These are phyloP conservation scores for Colletotrichum zoysiae DNA, from an alignment of 2,329 filamentous ascomycete species.

Conservation along the genomic window DNA sequence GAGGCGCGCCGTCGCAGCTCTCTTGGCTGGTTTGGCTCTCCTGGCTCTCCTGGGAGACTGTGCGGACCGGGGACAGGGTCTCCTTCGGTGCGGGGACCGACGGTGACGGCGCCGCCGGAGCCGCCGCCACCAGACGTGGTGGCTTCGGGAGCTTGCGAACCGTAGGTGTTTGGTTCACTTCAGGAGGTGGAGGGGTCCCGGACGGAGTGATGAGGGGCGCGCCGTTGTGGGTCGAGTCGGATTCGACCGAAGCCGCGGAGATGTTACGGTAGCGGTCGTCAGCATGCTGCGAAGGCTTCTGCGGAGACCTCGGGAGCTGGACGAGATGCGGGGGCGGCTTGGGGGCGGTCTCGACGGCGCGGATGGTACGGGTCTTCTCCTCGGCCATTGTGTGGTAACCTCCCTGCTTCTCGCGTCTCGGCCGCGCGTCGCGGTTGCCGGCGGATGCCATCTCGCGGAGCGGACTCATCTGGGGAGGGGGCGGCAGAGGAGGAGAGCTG, in stretches of 20 bases:
- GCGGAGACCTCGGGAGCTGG: conserved; percentile 48
- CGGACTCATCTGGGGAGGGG: conserved; percentile 63
- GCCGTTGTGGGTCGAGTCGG: conserved; percentile 46
- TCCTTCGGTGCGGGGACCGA: conserved; percentile 1
- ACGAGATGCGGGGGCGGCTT: conserved; percentile 52
- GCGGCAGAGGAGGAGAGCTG: conserved; percentile 62
- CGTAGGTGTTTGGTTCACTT: conserved; percentile 26
- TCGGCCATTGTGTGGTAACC: conserved; percentile 62
- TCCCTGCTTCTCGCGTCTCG: conserved; percentile 50
- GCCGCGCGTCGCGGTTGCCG: conserved; percentile 56
- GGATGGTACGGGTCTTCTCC: conserved; percentile 61
- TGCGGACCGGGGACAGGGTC: conserved; percentile 19
- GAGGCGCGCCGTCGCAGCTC: conserved; percentile 44
- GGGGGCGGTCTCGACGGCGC: conserved; percentile 47
- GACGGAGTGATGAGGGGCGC: conserved; percentile 42
- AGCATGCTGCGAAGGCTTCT: conserved; percentile 43
- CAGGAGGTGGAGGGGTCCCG: conserved; percentile 19
- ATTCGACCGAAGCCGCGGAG: conserved; percentile 41
- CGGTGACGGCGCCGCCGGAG: not conserved
- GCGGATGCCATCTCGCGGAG: conserved; percentile 56
- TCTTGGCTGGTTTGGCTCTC: conserved; percentile 18
- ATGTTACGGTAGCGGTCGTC: conserved; percentile 41
- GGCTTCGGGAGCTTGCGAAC: conserved; percentile 34
- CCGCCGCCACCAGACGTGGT: conserved; percentile 27
- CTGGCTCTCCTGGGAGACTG: conserved; percentile 35